Evolutionary conservation across 306 rosid genomes (phyloP), one percentile per base, ranked within the genome.

Genomic region (Heteromeles arbutifolia): DNA sequence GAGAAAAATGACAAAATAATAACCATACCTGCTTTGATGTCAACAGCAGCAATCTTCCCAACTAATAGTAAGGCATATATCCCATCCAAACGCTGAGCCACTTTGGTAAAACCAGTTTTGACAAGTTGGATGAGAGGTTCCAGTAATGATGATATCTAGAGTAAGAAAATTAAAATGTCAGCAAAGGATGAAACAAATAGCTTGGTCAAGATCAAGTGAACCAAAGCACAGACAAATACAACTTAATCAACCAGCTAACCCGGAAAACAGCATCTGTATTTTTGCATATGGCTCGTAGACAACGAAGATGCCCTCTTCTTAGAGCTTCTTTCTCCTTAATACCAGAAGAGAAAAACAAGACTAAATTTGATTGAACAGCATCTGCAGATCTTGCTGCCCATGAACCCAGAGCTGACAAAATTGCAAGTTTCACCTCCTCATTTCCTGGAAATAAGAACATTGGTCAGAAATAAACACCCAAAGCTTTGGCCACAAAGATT

Each of bases 71-170:
- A 85, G 53, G 99, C 99, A 89, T 86, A 95, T 74, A 90, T 79
- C 58, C 99, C 99, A 88, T 95, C 99, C 86, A 92, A 85, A 26
- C 97, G 99, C 82, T 92, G 99, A 76, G 84, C 97, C 21, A 90
- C 91, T 84, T 92, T 95, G 26, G 97, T 92, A 82, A 89, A 95
- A 82, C 99, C 97, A 79, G 97, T 90, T 89, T 92, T 95, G 72
- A 92, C 93, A 72, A 92, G 99, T 85, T 92, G 97, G 73, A 90
- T 74, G 19, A 95, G 99, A 76, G 93, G 88, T 25, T 81, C 91
- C 72, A 92, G 75, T 80, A 95, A 82, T 13, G 90, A 58, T 31
- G 87, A 82, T 82, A 95, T 81, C 99, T 95, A 90, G 77, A 77
- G 62, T 45, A 34, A 43, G 75, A 52, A 45, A 75, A 57, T 28